These are phyloP conservation scores for Fusarium pseudonygamai DNA, from an alignment of 2,329 filamentous ascomycete genomes.

Conservation along the genomic window DNA sequence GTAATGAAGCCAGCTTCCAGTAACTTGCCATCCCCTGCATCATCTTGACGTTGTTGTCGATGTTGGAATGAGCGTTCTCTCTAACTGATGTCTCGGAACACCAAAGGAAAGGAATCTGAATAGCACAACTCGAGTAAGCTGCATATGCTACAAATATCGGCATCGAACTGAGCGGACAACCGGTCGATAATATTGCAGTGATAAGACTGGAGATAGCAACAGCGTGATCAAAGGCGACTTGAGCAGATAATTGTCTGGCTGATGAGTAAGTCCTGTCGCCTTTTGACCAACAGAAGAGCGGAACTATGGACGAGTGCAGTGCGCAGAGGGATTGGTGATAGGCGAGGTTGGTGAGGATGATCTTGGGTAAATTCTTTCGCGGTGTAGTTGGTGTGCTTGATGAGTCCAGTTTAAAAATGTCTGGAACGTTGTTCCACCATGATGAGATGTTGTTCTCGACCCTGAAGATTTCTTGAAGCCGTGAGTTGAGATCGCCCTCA, in stretches of 20 bases:
- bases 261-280: background rate
- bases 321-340: constrained; percentile 1
- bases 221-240: background rate
- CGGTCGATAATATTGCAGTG: accelerated
- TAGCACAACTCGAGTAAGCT: background rate
- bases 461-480: background rate
- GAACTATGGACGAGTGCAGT: background rate
- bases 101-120: constrained; percentile 1
- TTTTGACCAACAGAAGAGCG: background rate
- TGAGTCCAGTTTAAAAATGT: accelerated
- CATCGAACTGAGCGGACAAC: accelerated
- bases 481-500: accelerated
- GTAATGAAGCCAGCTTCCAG: background rate
- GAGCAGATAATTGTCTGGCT: background rate
- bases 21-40: background rate
- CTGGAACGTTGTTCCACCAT: background rate
- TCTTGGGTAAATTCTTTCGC: background rate
- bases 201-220: background rate
- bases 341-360: background rate
- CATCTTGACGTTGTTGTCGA: background rate
- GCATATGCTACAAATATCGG: constrained; percentile 4
- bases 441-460: background rate
- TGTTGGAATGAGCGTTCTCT: background rate
- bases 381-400: accelerated
- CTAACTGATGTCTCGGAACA: background rate